Percentiles rank a stretch among this genome's conserved stretches.
Conservation (phyloP, 1,284 basidiomycete genomes). For the Ganoderma lingzhi region DNA sequence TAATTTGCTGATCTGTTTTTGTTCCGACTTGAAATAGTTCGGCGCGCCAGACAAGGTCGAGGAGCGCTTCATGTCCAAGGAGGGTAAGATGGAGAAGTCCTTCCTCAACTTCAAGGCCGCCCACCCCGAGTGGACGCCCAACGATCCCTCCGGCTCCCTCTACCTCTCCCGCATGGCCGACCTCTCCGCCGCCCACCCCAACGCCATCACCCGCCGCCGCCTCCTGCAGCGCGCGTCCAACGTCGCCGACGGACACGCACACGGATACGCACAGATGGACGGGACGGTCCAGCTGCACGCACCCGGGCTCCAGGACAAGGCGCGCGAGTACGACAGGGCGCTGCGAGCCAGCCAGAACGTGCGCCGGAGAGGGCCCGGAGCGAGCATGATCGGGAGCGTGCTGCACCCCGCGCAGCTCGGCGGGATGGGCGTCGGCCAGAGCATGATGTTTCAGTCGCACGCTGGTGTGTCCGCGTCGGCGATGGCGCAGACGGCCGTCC, state of each 20-base stretch:
- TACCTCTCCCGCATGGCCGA: constrained; percentile 88
- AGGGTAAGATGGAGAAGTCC: constrained; percentile 98
- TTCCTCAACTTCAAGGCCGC: constrained; percentile 97
- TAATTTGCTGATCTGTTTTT: neutral
- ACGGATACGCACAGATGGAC: constrained; percentile 25
- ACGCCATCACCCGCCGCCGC: constrained; percentile 39
- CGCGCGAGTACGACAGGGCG: constrained; percentile 78
- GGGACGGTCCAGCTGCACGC: constrained; percentile 41
- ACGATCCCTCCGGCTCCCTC: constrained; percentile 85
- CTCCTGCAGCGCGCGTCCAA: constrained; percentile 32
- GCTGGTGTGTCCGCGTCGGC: constrained; percentile 46
- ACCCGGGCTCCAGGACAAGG: constrained; percentile 57
- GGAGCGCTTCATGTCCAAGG: constrained; percentile 81
- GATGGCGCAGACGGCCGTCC: constrained; percentile 71
- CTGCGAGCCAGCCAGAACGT: constrained; percentile 69
- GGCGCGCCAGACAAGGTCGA: constrained; percentile 76
- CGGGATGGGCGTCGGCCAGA: constrained; percentile 49
- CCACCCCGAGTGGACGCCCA: constrained; percentile 94
- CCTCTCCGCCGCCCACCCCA: constrained; percentile 53
- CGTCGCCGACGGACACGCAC: constrained; percentile 16
- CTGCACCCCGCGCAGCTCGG: constrained; percentile 33
- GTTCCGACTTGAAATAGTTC: constrained; percentile 54
- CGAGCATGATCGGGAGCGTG: constrained; percentile 48
- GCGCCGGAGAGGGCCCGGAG: constrained; percentile 47
- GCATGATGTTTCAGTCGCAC: constrained; percentile 37